Conservation (phyloP, 768 basidiomycete genomes). For the Russula olivacea region DNA sequence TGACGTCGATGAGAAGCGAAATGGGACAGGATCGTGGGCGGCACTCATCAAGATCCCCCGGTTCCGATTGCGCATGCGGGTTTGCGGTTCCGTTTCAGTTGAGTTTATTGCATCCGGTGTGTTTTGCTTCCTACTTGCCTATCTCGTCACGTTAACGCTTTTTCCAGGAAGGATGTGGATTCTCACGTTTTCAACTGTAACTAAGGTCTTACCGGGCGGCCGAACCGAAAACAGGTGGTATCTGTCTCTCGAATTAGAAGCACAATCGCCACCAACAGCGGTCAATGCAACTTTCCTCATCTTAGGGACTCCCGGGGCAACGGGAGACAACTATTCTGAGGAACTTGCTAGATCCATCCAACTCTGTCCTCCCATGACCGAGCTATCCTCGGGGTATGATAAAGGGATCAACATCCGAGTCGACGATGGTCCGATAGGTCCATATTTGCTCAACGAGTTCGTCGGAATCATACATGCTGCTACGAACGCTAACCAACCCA, state of each 20-base stretch:
- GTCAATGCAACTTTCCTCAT: conserved; percentile 13
- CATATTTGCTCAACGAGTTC: conserved; percentile 49
- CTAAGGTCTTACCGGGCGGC: neutral
- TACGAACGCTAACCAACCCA: neutral
- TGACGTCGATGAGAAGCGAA: conserved; percentile 41
- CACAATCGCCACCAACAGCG: conserved; percentile 44
- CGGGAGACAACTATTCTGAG: neutral
- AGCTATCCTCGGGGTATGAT: conserved; percentile 3
- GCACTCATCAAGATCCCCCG: conserved; percentile 47
- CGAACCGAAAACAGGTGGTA: conserved; percentile 38
- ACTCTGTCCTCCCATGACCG: neutral
- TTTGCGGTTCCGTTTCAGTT: conserved; percentile 47
- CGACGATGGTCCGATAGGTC: conserved; percentile 17
- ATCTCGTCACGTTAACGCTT: neutral
- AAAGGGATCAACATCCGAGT: conserved; percentile 6
- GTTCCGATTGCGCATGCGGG: conserved; percentile 66
- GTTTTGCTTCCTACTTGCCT: conserved; percentile 1
- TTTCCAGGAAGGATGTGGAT: conserved; percentile 50
- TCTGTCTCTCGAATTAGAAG: conserved; percentile 49
- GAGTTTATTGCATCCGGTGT: conserved; percentile 63
- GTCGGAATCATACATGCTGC: conserved; percentile 24
- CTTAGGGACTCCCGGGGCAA: neutral
- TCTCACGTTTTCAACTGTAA: conserved; percentile 39
- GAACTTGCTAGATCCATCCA: neutral
- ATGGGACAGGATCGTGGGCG: conserved; percentile 42